Percentiles rank a stretch among this genome's conserved stretches.
Conservation (phyloP, 805 yeast genomes). For the Teunomyces kruisii region DNA sequence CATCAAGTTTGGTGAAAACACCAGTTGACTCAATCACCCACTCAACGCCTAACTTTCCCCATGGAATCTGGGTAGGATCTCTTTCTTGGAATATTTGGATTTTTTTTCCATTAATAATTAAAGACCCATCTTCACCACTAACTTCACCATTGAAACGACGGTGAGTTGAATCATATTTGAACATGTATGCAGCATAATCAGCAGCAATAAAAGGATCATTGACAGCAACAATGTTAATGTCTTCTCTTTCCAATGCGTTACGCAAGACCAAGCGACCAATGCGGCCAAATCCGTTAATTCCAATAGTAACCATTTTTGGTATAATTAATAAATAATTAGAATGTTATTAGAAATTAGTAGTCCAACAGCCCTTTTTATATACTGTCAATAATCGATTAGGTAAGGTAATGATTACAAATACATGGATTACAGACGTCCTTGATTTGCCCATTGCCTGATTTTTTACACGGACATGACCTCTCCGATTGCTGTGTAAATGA, state of each 20-base stretch:
- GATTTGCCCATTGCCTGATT: too few species aligned
- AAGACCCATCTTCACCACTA: conserved; percentile 18
- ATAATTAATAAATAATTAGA: too few species aligned
- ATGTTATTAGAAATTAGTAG: too few species aligned
- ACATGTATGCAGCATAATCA: conserved; percentile 37
- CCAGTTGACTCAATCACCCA: conserved; percentile 35
- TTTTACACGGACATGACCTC: too few species aligned
- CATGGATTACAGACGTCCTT: too few species aligned
- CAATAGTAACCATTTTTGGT: conserved; percentile 28
- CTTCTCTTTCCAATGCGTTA: conserved; percentile 29
- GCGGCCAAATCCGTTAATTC: conserved; percentile 38
- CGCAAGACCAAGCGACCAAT: conserved; percentile 36
- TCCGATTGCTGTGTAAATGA: too few species aligned
- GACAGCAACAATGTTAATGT: conserved; percentile 31
- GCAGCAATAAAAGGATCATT: conserved; percentile 36
- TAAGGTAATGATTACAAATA: too few species aligned
- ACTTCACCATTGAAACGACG: conserved; percentile 32
- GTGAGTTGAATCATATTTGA: conserved; percentile 38
- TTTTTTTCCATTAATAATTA: conserved; percentile 27
- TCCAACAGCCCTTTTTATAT: too few species aligned
- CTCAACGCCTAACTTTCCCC: conserved; percentile 34
- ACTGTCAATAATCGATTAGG: too few species aligned
- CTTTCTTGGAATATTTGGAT: conserved; percentile 32
- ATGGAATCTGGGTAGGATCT: conserved; percentile 34
- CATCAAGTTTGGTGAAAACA: conserved; percentile 34